Evolutionary conservation across 352 stramenopile species (phyloP).

Genomic region (Globisporangium okanoganense): DNA sequence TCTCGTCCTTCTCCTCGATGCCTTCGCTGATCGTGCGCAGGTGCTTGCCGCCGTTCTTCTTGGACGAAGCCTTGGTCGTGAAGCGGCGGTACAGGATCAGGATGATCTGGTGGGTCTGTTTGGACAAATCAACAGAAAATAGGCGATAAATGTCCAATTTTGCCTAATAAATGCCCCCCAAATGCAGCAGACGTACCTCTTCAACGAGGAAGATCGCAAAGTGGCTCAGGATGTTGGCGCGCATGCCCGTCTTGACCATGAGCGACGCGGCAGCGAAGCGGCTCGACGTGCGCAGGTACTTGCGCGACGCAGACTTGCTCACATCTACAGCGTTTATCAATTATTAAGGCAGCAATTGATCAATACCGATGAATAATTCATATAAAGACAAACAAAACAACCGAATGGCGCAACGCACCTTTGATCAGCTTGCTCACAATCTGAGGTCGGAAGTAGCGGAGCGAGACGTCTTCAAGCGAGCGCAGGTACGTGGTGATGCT

Average conservation of each 20-base stretch:
- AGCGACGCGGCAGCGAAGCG: constrained; percentile 39
- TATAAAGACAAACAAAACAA: constrained; percentile 1
- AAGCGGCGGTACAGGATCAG: constrained; percentile 70
- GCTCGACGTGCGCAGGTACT: constrained; percentile 69
- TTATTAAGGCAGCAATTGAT: neutral
- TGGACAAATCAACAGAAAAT: constrained; percentile 1
- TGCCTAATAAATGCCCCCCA: no score
- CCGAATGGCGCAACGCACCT: constrained; percentile 24
- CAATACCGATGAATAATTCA: neutral
- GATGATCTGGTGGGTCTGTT: constrained; percentile 63
- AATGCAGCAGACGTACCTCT: constrained; percentile 41
- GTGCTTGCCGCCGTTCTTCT: constrained; percentile 32
- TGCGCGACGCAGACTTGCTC: constrained; percentile 71
- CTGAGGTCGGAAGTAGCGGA: constrained; percentile 48
- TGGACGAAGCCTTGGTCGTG: constrained; percentile 26
- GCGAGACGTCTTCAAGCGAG: constrained; percentile 63
- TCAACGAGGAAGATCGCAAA: constrained; percentile 83
- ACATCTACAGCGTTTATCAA: constrained; percentile 36
- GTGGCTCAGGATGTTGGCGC: constrained; percentile 65
- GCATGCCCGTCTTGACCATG: constrained; percentile 81
- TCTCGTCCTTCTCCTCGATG: constrained; percentile 30
- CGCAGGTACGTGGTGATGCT: constrained; percentile 80
- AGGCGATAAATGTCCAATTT: neutral
- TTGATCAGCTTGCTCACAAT: constrained; percentile 81
- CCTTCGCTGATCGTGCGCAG: constrained; percentile 30